Base-by-base conservation (phyloP, 129 eudicot species). In the Artemisia argyi region DNA sequence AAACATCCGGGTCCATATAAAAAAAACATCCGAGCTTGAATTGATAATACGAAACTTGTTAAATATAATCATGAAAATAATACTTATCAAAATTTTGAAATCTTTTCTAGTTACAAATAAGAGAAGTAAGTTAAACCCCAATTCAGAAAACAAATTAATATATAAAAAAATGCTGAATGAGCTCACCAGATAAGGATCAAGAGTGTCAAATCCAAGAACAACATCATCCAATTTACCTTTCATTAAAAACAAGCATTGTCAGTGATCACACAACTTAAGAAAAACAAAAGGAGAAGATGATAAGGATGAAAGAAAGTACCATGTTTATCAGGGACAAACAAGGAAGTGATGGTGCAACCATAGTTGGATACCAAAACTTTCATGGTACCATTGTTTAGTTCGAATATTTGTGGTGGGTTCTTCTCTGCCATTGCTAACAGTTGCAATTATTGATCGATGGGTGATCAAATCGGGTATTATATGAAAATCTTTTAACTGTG, bases 181-280 rank as follows among this genome's bases (percentile, higher is more conserved):
- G 74, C 83, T 78, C 15, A 90, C 98, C 89, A 85, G 70, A 80
- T 94, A 94, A 11, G 96, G 96, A 17, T 94, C 97, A 16, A 94
- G 61, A 35, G 93, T 74, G 85, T 94, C 98, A 72, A 94, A 94
- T 83, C 98, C 98, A 69, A 94, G 97, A 77, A 94, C 97, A 79
- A 94, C 96, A 84, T 94, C 98, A 73, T 74, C 92, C 79, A 94
- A 88, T 55, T 90, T 85, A 53, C 98, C 98, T 94, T 94, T 74
- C 73, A 87, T 58, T 14, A 47, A 35, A 35, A 35, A 56, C 8
- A 49, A 39, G n/a, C 28, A 79, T 66, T 50, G 12, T 16, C 48
- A 26, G 57, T 12, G 7, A 79, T 28, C 24, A 62, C 44, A 32
- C 7, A 6, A 59, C 5, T 68, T 48, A 13, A 46, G 16, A 64